Base-by-base conservation (phyloP, 1,139 yeast genomes). In the Hemisphaericaspora lyxosophila region DNA sequence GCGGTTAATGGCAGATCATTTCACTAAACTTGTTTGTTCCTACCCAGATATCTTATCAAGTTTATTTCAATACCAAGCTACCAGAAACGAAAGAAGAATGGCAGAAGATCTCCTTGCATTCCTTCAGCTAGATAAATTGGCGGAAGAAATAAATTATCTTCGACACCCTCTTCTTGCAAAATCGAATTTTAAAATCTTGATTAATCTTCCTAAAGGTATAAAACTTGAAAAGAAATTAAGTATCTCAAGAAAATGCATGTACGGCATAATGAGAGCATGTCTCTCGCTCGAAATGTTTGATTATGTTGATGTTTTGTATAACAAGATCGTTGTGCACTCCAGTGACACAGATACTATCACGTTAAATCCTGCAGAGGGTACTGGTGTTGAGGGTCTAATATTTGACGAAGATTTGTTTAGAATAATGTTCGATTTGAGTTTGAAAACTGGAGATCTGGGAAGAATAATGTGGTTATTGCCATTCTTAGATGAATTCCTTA, bases 401-500 rank as follows among this genome's bases (percentile, higher is more conserved):
- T 62, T 66, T 41, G 54, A 59, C 20, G 54, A 55, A 26, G 52
- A 54, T 9, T 42, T 68, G 24, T 44, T 66, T 36, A 46, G 50
- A 25, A 40, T 65, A 5, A 41, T 66, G 31, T 41, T 67, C 7
- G 46, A 50, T 19, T 61, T 63, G 2, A 55, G 64, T 33, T 40
- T 51, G 7, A 46, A 50, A 16, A 42, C 49, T 13, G 33, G 39
- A 26, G 73, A 68, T 44, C 42, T 60, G 39, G 73, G 73, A 3
- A 46, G 74, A 31, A 44, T 66, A 19, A 55, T 66, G 60, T 68
- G 74, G 74, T 39, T 67, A 12, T 50, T 64, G 19, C 73, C 71
- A 2, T 62, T 63, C 45, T 50, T 68, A 37, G 73, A 68, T 41
- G 45, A 47, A n/a, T 66, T 49, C 35, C 39, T 67, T 17, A 28